These are phyloP conservation scores for Triadica sebifera DNA, from an alignment of 345 rosid species.

Conservation along the genomic window DNA sequence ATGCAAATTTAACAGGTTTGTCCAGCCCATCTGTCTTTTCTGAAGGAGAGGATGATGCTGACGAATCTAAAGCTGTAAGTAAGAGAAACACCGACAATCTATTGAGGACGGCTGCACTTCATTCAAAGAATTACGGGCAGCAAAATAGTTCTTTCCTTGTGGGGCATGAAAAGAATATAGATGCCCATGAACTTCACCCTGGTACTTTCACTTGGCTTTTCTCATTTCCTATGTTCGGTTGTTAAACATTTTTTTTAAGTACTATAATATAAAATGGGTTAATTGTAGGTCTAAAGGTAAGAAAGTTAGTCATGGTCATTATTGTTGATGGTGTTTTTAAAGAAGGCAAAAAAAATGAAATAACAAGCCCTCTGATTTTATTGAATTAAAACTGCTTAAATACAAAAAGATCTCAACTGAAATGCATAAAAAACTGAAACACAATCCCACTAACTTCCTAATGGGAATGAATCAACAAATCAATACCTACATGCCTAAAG, in stretches of 20 bases:
- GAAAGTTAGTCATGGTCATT: not conserved
- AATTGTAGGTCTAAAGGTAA: not conserved
- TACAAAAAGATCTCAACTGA: no score
- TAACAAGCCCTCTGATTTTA: no score
- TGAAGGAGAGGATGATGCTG: conserved; percentile 64
- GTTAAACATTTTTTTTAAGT: not conserved
- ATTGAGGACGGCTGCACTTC: conserved; percentile 46
- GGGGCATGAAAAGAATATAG: conserved; percentile 31
- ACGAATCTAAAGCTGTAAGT: conserved; percentile 44
- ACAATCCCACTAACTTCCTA: no score
- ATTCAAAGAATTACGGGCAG: conserved; percentile 41
- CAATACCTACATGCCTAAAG: no score
- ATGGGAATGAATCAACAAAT: no score
- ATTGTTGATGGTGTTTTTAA: no score
- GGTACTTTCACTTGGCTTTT: conserved; percentile 29
- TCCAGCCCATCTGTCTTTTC: conserved; percentile 66
- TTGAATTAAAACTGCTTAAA: no score
- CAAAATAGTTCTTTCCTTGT: conserved; percentile 25
- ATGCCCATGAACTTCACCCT: conserved; percentile 34
- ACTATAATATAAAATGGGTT: not conserved
- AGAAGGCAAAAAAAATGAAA: no score
- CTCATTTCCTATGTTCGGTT: not conserved
- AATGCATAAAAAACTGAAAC: no score
- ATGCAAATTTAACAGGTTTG: conserved; percentile 53
- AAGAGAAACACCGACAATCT: conserved; percentile 49